phyloP scores from a whole-genome alignment of 2,329 filamentous ascomycete genomes.

The Fusarium lateritium region DNA sequence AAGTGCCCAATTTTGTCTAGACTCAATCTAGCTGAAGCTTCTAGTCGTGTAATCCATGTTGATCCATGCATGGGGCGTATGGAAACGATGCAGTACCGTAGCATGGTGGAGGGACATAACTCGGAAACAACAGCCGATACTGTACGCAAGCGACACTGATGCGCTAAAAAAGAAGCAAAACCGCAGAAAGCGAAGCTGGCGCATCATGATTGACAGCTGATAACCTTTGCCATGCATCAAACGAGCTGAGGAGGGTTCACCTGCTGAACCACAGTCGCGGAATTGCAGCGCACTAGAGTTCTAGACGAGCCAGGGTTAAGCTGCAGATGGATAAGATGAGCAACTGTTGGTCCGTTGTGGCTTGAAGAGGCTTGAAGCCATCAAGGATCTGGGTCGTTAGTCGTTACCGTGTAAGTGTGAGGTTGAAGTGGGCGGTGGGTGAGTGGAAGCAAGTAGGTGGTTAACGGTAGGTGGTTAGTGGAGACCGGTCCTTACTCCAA shows the following conservation, averaged over 20 bases:
- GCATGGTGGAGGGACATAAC: slow-evolving; percentile 1
- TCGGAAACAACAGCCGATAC: background rate
- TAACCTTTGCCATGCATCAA: background rate
- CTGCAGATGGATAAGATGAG: slow-evolving; percentile 33
- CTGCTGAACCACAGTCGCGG: slow-evolving; percentile 28
- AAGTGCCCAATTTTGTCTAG: slow-evolving; percentile 6
- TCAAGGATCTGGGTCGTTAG: slow-evolving; percentile 22
- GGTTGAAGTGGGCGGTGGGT: background rate
- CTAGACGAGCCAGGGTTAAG: slow-evolving; percentile 7
- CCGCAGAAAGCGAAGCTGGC: slow-evolving; percentile 14
- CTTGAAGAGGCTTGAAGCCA: slow-evolving; percentile 37
- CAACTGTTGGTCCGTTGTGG: slow-evolving; percentile 32
- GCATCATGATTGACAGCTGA: slow-evolving; percentile 16
- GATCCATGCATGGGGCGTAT: slow-evolving; percentile 4
- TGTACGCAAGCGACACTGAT: slow-evolving; percentile 10
- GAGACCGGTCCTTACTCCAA: background rate
- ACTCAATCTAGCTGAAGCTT: slow-evolving; percentile 1
- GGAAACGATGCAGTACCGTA: too few species aligned
- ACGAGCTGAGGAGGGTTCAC: slow-evolving; percentile 17
- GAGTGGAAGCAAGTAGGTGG: background rate
- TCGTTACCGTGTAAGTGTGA: slow-evolving; percentile 13
- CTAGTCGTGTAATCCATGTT: slow-evolving; percentile 18
- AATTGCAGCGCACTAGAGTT: slow-evolving; percentile 21
- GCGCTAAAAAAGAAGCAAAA: slow-evolving; percentile 15
- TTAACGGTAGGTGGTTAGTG: slow-evolving; percentile 10